Percentiles rank a stretch among this genome's conserved stretches.
Evolutionary conservation across 164 flowering plant genomes (phyloP).

Genomic region (Aristolochia californica): DNA sequence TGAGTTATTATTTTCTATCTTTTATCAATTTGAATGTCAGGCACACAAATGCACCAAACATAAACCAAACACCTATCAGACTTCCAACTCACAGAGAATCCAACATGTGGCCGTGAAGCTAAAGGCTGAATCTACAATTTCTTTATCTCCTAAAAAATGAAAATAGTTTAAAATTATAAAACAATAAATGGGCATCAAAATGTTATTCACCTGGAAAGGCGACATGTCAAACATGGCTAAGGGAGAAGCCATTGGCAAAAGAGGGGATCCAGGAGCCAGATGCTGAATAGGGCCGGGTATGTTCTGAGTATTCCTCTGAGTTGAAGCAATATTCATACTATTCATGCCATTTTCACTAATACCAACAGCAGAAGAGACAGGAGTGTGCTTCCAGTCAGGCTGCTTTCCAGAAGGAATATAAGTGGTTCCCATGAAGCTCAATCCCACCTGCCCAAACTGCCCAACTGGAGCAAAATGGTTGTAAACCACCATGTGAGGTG

Average conservation of each 20-base stretch:
- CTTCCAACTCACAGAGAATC: too few relatives aligned
- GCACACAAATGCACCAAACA: too few relatives aligned
- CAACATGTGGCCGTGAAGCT: too few relatives aligned
- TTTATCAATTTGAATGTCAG: too few relatives aligned
- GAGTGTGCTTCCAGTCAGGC: slow-evolving; percentile 87
- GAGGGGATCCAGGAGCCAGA: slow-evolving; percentile 81
- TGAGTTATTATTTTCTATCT: too few relatives aligned
- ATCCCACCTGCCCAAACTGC: slow-evolving; percentile 90
- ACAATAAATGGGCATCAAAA: slow-evolving; percentile 1
- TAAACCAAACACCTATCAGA: too few relatives aligned
- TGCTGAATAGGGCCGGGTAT: slow-evolving; percentile 66
- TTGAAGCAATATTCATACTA: slow-evolving; percentile 43
- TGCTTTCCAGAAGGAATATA: slow-evolving; percentile 90
- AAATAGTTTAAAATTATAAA: neutral
- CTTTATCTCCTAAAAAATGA: neutral
- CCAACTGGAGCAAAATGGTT: slow-evolving; percentile 97
- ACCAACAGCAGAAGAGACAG: slow-evolving; percentile 46
- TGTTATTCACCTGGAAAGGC: slow-evolving; percentile 69
- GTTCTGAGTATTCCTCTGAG: slow-evolving; percentile 43
- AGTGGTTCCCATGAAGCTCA: slow-evolving; percentile 92
- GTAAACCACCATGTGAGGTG: slow-evolving; percentile 94
- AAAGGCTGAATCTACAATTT: neutral
- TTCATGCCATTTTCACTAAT: slow-evolving; percentile 48
- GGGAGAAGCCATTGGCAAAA: slow-evolving; percentile 72
- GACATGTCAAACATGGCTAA: slow-evolving; percentile 81